Base-by-base conservation (phyloP, 768 basidiomycete genomes). In the Tephrocybe sp. region DNA sequence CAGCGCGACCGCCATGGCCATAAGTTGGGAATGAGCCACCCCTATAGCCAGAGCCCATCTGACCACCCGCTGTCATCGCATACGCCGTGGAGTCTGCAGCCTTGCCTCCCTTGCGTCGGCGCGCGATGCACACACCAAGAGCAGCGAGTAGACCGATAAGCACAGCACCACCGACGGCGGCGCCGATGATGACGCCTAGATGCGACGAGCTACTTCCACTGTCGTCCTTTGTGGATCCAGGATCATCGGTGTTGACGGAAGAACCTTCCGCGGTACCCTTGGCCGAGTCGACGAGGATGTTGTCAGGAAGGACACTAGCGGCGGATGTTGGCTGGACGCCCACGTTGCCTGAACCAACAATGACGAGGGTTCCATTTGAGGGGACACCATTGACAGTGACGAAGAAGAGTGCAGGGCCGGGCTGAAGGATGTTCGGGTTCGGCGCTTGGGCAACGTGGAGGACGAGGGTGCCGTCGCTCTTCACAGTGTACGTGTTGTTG, bases 311-410 rank as follows among this genome's bases (percentile, higher is more conserved):
- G 2, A 38, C 61, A 15, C 69, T 69, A 0, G 67, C 73, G 1
- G 67, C 52, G 3, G 64, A 53, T 0, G 71, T 78, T 1, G 86
- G 76, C 63, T 97, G 94, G 1, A 66, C 67, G 42, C 82, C 90
- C n/a, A 95, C 74, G 46, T 80, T 64, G 1, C 94, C 94, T 48
- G 73, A 84, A 3, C 94, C 94, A 21, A 93, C 75, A 49, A 82
- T 89, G 47, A 94, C 76, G 65, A 77, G 79, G 10, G 81, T 79
- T 2, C 87, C 94, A 52, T 84, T 85, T 45, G 83, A 86, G 2
- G 94, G 94, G 11, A 97, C 80, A 33, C 91, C 93, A 54, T 86
- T 76, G 53, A 97, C 78, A 29, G 83, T 86, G 50, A 94, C 88
- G 60, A 82, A 97, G 52, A 94, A 52, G 55, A 94, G 72, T 0